phyloP scores from a whole-genome alignment of 2,329 filamentous ascomycete genomes.

The Aspergillus fischeri region DNA sequence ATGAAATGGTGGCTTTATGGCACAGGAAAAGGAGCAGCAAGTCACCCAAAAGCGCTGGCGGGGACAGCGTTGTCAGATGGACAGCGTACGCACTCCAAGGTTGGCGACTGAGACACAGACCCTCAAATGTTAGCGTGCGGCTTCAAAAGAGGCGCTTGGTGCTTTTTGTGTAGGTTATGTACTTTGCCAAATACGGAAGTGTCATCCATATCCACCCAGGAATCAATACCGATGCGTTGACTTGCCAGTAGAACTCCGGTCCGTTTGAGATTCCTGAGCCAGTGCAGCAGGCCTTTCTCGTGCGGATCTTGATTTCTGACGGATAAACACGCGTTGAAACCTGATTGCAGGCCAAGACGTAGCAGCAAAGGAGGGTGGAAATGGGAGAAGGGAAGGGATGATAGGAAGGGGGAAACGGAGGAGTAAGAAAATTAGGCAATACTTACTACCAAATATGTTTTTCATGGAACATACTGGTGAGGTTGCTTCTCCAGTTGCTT shows the following conservation, averaged over 20 bases:
- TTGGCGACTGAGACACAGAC: slow-evolving; percentile 58
- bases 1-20: slow-evolving; percentile 63
- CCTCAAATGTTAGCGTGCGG: slow-evolving; percentile 24
- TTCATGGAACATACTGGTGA: slow-evolving; percentile 82
- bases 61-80: slow-evolving; percentile 87
- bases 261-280: slow-evolving; percentile 17
- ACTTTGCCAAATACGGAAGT: slow-evolving; percentile 10
- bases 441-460: slow-evolving; percentile 83
- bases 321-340: neutral
- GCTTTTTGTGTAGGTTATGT: slow-evolving; percentile 3
- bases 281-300: neutral
- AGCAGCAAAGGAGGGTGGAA: neutral
- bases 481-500: slow-evolving; percentile 97
- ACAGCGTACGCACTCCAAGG: slow-evolving; percentile 92
- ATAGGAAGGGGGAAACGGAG: neutral
- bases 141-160: slow-evolving; percentile 7
- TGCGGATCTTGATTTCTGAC: neutral
- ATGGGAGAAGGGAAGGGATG: no score
- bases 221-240: neutral
- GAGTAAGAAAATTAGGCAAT: slow-evolving; percentile 6
- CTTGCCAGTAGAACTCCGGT: neutral
- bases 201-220: neutral
- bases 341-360: neutral
- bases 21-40: slow-evolving; percentile 66
- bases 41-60: slow-evolving; percentile 77